These are phyloP conservation scores for Pseudopithomyces chartarum DNA, from an alignment of 2,329 filamentous ascomycete species.

Conservation along the genomic window DNA sequence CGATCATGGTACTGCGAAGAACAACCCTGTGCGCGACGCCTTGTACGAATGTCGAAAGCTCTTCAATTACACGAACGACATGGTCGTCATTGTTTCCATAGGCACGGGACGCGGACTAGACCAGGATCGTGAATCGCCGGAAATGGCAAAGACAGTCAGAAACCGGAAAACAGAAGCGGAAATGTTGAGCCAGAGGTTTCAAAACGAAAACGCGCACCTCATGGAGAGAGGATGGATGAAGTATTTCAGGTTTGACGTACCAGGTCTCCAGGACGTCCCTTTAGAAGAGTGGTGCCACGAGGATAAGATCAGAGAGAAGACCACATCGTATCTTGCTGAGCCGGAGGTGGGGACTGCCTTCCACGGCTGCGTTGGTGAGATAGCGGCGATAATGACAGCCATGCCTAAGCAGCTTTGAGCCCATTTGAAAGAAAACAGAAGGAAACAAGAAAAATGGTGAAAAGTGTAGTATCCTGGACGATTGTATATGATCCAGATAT, in stretches of 20 bases:
- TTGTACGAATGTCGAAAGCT: conserved; percentile 38
- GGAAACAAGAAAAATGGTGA: too few species aligned
- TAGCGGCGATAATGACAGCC: conserved; percentile 26
- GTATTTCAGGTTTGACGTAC: conserved; percentile 40
- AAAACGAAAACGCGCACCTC: conserved; percentile 26
- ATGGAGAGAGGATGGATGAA: conserved; percentile 38
- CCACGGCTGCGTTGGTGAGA: conserved; percentile 36
- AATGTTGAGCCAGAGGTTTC: conserved; percentile 27
- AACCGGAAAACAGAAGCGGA: conserved; percentile 25
- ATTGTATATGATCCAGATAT: too few species aligned
- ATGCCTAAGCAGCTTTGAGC: background rate
- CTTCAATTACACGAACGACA: conserved; percentile 36
- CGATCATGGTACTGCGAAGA: conserved; percentile 38
- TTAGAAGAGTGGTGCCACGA: conserved; percentile 37
- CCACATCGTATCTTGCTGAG: conserved; percentile 29
- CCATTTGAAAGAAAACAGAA: too few species aligned
- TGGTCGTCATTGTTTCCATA: conserved; percentile 38
- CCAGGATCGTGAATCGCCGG: conserved; percentile 20
- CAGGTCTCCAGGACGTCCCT: conserved; percentile 30
- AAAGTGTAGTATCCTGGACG: too few species aligned
- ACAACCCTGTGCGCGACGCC: conserved; percentile 38
- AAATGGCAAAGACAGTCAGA: conserved; percentile 34
- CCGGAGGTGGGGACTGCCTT: conserved; percentile 30
- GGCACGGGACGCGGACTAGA: conserved; percentile 31
- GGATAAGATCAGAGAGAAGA: conserved; percentile 34